phyloP scores from a whole-genome alignment of 257 asterid genomes.

The Lithospermum erythrorhizon region DNA sequence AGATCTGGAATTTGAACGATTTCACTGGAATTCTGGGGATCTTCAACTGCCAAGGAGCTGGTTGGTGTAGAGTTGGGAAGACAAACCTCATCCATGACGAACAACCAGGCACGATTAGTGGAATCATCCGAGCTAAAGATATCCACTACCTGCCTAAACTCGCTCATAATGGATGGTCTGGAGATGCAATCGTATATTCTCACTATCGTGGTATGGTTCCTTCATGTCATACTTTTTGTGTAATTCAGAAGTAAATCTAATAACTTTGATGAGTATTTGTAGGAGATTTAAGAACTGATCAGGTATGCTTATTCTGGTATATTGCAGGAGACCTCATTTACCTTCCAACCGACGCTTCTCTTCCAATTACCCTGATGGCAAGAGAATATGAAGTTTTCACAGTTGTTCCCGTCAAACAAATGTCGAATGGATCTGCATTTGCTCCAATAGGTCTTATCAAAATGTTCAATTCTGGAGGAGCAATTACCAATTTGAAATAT shows the following conservation, averaged over 20 bases:
- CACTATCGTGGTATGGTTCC: conserved; percentile 45
- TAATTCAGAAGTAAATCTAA: neutral
- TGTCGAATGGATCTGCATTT: conserved; percentile 34
- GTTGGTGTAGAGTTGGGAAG: conserved; percentile 62
- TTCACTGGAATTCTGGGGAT: conserved; percentile 63
- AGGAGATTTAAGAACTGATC: neutral
- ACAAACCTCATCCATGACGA: conserved; percentile 66
- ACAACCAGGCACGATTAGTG: conserved; percentile 57
- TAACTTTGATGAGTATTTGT: neutral
- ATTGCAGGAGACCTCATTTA: conserved; percentile 56
- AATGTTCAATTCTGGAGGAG: conserved; percentile 93
- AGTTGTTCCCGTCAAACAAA: conserved; percentile 41
- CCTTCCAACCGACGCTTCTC: conserved; percentile 46
- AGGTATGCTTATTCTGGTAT: neutral
- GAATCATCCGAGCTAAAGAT: conserved; percentile 54
- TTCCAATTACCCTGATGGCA: conserved; percentile 56
- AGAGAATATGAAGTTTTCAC: conserved; percentile 70
- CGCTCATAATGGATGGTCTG: conserved; percentile 49
- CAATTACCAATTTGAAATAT: conserved; percentile 40
- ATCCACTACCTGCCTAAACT: conserved; percentile 63
- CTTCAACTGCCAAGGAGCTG: conserved; percentile 83
- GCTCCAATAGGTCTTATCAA: conserved; percentile 65
- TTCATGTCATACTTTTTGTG: neutral
- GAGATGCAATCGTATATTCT: conserved; percentile 51
- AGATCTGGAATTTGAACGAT: conserved; percentile 77